Conservation (phyloP, 1,284 basidiomycete genomes). For the Heliocybe sulcata region DNA sequence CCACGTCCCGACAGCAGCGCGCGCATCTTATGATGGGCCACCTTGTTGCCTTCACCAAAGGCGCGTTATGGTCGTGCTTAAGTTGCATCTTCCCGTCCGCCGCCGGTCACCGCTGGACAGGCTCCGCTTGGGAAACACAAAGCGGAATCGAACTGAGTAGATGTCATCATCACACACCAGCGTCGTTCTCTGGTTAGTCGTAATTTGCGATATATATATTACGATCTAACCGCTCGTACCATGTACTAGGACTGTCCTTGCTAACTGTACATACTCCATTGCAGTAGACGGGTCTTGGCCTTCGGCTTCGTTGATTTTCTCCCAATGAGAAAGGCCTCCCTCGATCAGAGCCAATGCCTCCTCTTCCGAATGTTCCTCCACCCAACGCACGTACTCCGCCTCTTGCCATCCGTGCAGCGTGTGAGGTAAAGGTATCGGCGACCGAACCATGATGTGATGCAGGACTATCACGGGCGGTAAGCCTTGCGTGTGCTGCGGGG, state of each 20-base stretch:
- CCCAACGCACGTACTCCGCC: conserved; percentile 86
- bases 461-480: conserved; percentile 80
- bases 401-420: conserved; percentile 87
- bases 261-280: conserved; percentile 54
- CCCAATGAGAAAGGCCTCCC: conserved; percentile 65
- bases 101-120: too few species aligned
- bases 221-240: conserved; percentile 13
- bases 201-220: too few species aligned
- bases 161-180: too few species aligned
- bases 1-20: too few species aligned
- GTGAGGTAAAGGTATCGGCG: conserved; percentile 80
- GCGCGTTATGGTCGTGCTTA: too few species aligned
- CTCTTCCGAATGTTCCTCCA: conserved; percentile 69
- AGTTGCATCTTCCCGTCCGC: too few species aligned
- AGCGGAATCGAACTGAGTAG: too few species aligned
- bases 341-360: conserved; percentile 71
- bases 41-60: too few species aligned
- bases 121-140: too few species aligned
- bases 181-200: too few species aligned
- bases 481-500: conserved; percentile 58
- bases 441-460: conserved; percentile 89
- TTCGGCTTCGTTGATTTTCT: conserved; percentile 53
- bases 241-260: conserved; percentile 47
- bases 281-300: conserved; percentile 34
- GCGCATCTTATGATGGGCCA: too few species aligned